Evolutionary conservation across 2,329 filamentous ascomycete genomes (phyloP).

Genomic region (Beauveria sp.): DNA sequence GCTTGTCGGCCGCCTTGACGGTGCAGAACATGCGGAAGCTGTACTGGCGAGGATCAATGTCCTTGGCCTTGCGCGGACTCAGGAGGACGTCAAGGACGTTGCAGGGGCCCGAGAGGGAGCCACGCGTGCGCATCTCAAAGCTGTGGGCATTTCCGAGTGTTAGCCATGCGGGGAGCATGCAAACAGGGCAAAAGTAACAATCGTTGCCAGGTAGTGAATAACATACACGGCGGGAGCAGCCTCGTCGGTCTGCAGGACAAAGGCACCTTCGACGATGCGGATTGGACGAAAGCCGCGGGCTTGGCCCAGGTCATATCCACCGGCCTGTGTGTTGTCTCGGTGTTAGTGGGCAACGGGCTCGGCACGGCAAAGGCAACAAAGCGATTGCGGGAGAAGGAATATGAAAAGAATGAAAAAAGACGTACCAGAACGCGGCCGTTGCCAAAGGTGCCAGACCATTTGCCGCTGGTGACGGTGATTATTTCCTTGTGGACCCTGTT

Average conservation of each 20-base stretch:
- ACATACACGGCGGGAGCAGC: conserved; percentile 37
- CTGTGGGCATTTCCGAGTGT: conserved; percentile 14
- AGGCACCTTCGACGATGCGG: conserved; percentile 40
- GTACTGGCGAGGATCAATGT: conserved; percentile 36
- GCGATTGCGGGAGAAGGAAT: not conserved
- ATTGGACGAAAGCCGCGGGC: conserved; percentile 33
- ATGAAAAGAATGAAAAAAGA: not conserved
- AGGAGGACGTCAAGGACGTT: conserved; percentile 34
- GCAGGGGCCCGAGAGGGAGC: conserved; percentile 39
- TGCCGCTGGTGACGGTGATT: conserved; percentile 39
- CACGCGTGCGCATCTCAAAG: conserved; percentile 38
- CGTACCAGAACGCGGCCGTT: conserved; percentile 39
- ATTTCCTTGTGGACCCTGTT: conserved; percentile 39
- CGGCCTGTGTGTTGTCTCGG: conserved; percentile 22
- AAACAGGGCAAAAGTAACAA: not conserved
- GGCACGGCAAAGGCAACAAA: too few species aligned
- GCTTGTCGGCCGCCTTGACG: conserved; percentile 42
- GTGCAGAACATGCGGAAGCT: conserved; percentile 42
- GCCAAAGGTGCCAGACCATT: conserved; percentile 42
- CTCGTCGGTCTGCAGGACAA: conserved; percentile 41
- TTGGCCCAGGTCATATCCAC: conserved; percentile 35
- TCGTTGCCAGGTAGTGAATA: not conserved
- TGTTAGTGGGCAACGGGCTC: not conserved
- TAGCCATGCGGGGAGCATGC: not conserved
- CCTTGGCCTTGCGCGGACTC: conserved; percentile 28